phyloP scores from a whole-genome alignment of 371 early-diverging fungal genomes.

The Capillidium heterosporum region DNA sequence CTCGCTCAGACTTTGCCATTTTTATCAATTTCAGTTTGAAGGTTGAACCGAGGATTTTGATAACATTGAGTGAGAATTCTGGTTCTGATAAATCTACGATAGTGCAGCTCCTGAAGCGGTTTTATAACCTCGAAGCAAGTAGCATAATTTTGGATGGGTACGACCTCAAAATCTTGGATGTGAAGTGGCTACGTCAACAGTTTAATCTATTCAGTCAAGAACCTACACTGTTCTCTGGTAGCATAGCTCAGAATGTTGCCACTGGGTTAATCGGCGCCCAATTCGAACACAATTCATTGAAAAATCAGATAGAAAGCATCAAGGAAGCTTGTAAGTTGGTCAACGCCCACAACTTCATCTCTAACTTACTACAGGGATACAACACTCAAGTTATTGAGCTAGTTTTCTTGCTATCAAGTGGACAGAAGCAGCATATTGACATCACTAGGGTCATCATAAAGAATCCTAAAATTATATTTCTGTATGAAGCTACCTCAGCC shows the following conservation, averaged over 20 bases:
- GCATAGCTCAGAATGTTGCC: conserved; percentile 59
- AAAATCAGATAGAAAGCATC: conserved; percentile 13
- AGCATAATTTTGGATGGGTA: conserved; percentile 45
- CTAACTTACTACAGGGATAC: conserved; percentile 48
- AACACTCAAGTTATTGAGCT: conserved; percentile 47
- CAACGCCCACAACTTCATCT: conserved; percentile 56
- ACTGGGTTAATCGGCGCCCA: conserved; percentile 25
- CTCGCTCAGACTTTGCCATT: conserved; percentile 44
- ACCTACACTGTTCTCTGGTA: conserved; percentile 64
- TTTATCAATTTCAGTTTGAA: conserved; percentile 35
- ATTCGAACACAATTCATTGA: conserved; percentile 9
- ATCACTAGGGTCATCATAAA: conserved; percentile 63
- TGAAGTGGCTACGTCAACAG: conserved; percentile 49
- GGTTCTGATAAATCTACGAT: conserved; percentile 85
- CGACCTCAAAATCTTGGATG: conserved; percentile 39
- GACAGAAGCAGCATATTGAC: conserved; percentile 38
- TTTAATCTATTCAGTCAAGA: conserved; percentile 78
- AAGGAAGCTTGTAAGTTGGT: conserved; percentile 35
- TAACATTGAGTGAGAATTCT: conserved; percentile 58
- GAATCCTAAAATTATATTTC: conserved; percentile 31
- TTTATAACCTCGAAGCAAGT: conserved; percentile 57
- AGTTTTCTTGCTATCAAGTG: conserved; percentile 26
- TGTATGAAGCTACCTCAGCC: conserved; percentile 42
- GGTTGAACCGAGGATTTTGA: conserved; percentile 47
- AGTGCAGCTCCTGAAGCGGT: conserved; percentile 69